Evolutionary conservation across 805 yeast genomes (phyloP).

Genomic region (Scheffersomyces coipomensis): DNA sequence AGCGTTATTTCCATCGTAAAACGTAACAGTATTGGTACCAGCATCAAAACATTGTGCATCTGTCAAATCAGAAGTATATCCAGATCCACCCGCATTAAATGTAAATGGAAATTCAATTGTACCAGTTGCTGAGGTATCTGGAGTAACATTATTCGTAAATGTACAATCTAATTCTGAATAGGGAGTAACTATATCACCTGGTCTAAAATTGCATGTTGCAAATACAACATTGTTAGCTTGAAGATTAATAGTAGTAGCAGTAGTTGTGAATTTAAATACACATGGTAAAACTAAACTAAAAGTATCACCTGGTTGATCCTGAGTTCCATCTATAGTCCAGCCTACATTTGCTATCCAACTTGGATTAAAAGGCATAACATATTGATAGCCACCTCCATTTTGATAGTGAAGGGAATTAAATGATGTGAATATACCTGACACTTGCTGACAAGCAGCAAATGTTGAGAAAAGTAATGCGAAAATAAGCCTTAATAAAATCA

Average conservation of each 20-base stretch:
- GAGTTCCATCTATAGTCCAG: constrained; percentile 17
- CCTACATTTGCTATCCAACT: constrained; percentile 17
- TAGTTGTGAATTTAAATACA: constrained; percentile 21
- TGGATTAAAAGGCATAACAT: constrained; percentile 4
- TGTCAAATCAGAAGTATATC: constrained; percentile 8
- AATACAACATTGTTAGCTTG: constrained; percentile 4
- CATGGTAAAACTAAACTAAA: constrained; percentile 23
- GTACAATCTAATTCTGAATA: constrained; percentile 11
- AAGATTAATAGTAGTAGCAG: constrained; percentile 7
- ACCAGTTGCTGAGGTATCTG: constrained; percentile 9
- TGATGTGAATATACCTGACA: constrained; percentile 16
- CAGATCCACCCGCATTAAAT: constrained; percentile 13
- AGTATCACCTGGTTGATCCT: constrained; percentile 21
- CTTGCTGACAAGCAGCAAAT: too few relatives aligned
- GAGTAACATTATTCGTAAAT: constrained; percentile 7
- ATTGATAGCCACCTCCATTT: constrained; percentile 5
- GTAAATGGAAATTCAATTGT: constrained; percentile 12
- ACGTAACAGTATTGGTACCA: constrained; percentile 15
- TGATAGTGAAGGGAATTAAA: constrained; percentile 10
- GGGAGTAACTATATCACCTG: constrained; percentile 6
- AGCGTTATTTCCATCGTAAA: constrained; percentile 5
- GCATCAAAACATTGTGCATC: constrained; percentile 9
- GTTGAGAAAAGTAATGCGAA: too few relatives aligned
- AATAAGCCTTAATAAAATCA: too few relatives aligned
- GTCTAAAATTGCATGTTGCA: constrained; percentile 13